Evolutionary conservation across 768 basidiomycete genomes (phyloP).

Genomic region (Mycena haematopus): DNA sequence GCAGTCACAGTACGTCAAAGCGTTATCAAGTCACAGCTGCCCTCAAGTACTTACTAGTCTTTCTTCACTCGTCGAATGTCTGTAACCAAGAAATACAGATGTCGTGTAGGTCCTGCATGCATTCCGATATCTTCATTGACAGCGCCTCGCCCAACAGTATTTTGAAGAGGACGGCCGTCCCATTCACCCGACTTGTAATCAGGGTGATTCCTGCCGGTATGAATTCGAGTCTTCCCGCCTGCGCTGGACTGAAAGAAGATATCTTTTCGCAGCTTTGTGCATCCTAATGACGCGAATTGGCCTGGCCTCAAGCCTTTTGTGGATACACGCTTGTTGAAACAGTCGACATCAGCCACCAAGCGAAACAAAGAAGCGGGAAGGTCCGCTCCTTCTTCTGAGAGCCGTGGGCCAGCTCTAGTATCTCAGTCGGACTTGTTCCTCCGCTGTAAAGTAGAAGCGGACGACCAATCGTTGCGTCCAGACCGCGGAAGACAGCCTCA

Average conservation of each 20-base stretch:
- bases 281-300: conserved; percentile 57
- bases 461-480: conserved; percentile 25
- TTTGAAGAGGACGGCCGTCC: conserved; percentile 52
- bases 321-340: conserved; percentile 21
- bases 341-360: conserved; percentile 17
- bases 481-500: conserved; percentile 9
- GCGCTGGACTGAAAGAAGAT: background rate
- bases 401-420: conserved; percentile 43
- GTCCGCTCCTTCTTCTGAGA: conserved; percentile 27
- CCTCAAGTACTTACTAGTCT: background rate
- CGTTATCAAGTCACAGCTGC: background rate
- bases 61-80: conserved; percentile 18
- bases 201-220: conserved; percentile 58
- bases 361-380: conserved; percentile 27
- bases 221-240: background rate
- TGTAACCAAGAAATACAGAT: conserved; percentile 47
- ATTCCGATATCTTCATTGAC: background rate
- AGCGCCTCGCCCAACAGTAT: conserved; percentile 44
- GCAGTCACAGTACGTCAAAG: background rate
- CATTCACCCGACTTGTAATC: conserved; percentile 50
- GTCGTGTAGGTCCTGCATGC: conserved; percentile 46
- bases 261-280: conserved; percentile 47
- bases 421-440: conserved; percentile 53
- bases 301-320: conserved; percentile 33
- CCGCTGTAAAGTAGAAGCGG: conserved; percentile 38